These are phyloP conservation scores for Trametes coccinea DNA, from an alignment of 768 basidiomycete species.

Conservation along the genomic window DNA sequence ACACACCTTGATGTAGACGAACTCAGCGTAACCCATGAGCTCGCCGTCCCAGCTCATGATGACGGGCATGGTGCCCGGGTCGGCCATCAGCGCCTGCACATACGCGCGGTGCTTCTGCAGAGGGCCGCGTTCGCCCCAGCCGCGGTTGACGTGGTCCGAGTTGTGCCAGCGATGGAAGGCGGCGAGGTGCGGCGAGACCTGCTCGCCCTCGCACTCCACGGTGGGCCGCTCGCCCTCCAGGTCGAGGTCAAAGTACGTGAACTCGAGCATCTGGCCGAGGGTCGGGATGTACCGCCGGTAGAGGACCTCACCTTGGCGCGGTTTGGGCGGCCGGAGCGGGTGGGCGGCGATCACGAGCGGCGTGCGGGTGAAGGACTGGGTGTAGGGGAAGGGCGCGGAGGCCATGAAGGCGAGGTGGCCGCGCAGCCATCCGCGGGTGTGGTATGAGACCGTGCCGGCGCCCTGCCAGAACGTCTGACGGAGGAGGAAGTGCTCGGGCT, in stretches of 20 bases:
- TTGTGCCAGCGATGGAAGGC: conserved; percentile 54
- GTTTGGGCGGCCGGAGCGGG: conserved; percentile 53
- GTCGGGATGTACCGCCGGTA: conserved; percentile 39
- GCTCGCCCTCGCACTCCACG: conserved; percentile 14
- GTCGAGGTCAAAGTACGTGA: conserved; percentile 33
- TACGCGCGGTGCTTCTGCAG: conserved; percentile 47
- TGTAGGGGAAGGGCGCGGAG: conserved; percentile 36
- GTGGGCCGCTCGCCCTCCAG: conserved; percentile 10
- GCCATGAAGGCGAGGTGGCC: conserved; percentile 32
- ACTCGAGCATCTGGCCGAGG: conserved; percentile 35
- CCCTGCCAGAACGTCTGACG: conserved; percentile 52
- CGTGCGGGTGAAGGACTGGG: conserved; percentile 45
- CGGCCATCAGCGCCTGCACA: conserved; percentile 35
- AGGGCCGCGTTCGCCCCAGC: conserved; percentile 49
- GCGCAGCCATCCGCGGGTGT: conserved; percentile 36
- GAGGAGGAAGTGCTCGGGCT: conserved; percentile 39
- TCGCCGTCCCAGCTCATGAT: conserved; percentile 51
- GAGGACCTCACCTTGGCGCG: conserved; percentile 40
- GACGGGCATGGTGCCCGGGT: conserved; percentile 41
- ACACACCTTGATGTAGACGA: conserved; percentile 49
- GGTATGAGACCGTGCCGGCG: conserved; percentile 39
- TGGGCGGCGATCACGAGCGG: conserved; percentile 50
- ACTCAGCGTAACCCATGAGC: conserved; percentile 45
- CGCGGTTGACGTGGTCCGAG: conserved; percentile 44
- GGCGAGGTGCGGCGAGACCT: conserved; percentile 36